Conservation (phyloP, 78 protist genomes). For the Dictyostelium purpureum region DNA sequence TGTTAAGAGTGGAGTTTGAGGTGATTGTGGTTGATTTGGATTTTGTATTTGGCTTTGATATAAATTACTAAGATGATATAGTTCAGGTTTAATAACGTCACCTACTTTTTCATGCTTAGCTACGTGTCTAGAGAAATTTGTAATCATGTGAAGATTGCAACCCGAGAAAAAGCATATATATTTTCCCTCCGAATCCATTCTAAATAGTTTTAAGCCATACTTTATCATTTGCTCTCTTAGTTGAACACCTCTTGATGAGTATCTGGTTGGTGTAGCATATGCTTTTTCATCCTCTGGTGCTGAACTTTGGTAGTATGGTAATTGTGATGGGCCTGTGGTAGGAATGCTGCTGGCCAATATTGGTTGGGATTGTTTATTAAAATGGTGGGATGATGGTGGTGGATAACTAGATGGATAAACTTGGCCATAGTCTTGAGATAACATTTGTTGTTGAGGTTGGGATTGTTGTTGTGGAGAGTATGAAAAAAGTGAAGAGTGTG, state of each 20-base stretch:
- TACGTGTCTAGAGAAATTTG: constrained; percentile 69
- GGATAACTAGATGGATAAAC: constrained; percentile 2
- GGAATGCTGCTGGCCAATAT: background rate
- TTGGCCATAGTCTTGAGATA: background rate
- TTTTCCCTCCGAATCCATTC: constrained; percentile 66
- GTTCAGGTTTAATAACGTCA: constrained; percentile 57
- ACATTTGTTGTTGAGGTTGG: background rate
- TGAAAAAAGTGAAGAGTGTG: too few relatives aligned
- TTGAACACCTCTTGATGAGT: constrained; percentile 53
- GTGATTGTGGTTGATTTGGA: background rate
- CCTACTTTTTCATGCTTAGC: constrained; percentile 78
- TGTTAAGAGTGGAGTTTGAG: too few relatives aligned
- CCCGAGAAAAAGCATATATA: constrained; percentile 77
- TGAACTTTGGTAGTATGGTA: background rate
- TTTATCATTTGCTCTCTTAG: constrained; percentile 76
- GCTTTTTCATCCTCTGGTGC: constrained; percentile 27
- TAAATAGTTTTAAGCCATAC: constrained; percentile 60
- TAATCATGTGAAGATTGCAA: constrained; percentile 68
- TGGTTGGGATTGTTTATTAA: background rate
- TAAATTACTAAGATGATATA: constrained; percentile 53
- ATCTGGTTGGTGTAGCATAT: constrained; percentile 54
- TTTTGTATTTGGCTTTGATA: too few relatives aligned
- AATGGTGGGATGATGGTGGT: background rate
- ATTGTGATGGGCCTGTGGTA: background rate
- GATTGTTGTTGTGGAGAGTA: background rate